A percentile compares a stretch with the other conserved stretches of the same genome.
Evolutionary conservation across 2,329 filamentous ascomycete genomes (phyloP).

Genomic region (Verticillium tricorpus): DNA sequence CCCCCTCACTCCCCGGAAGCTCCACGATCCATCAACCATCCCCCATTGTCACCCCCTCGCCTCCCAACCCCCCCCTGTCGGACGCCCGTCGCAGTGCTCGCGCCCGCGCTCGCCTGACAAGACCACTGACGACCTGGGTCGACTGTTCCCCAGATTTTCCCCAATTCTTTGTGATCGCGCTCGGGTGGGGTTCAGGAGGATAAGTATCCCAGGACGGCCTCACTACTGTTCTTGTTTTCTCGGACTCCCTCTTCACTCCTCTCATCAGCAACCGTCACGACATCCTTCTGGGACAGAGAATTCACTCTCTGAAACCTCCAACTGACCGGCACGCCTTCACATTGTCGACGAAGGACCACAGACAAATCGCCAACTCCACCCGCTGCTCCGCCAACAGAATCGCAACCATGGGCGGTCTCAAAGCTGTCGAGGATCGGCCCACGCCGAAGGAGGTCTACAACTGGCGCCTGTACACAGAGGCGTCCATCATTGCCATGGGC

Average conservation of each 20-base stretch:
- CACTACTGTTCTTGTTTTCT: not conserved
- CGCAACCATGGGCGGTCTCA: slow-evolving; percentile 30
- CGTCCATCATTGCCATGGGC: slow-evolving; percentile 43
- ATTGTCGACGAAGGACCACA: not conserved
- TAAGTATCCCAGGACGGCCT: slow-evolving; percentile 1
- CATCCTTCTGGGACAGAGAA: not conserved
- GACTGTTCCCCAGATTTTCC: slow-evolving; percentile 3
- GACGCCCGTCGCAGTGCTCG: not conserved
- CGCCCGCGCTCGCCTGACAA: not conserved
- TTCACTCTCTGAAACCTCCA: not conserved
- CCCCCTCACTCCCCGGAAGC: not conserved
- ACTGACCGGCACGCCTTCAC: not conserved
- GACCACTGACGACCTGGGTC: not conserved
- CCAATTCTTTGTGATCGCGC: not conserved
- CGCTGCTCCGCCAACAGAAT: not conserved
- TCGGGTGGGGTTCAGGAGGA: slow-evolving; percentile 1
- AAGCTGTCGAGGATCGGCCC: slow-evolving; percentile 49
- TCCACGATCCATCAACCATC: not conserved
- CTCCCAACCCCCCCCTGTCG: not conserved
- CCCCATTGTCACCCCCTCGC: not conserved
- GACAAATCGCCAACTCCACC: not conserved
- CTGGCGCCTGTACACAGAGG: slow-evolving; percentile 42
- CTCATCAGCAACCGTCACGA: not conserved
- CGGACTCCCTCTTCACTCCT: not conserved
- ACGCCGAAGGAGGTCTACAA: slow-evolving; percentile 53